Conservation (phyloP, 139 green algal genomes). For the Tetradesmus obliquus region DNA sequence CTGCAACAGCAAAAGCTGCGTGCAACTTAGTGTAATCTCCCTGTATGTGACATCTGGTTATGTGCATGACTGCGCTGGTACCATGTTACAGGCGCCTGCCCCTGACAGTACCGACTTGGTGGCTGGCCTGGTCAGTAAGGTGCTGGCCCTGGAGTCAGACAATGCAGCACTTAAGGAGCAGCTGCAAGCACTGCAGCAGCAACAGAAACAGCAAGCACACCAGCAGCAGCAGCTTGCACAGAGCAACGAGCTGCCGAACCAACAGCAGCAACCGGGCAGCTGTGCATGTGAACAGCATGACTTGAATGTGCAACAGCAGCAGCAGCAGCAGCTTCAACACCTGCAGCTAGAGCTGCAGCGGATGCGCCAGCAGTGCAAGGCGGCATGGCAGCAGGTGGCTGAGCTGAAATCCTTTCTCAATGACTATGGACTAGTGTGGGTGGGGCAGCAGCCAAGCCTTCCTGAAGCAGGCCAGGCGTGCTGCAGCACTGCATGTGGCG, state of each 20-base stretch:
- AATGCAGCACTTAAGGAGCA: not conserved
- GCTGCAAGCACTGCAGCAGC: not conserved
- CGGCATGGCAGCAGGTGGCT: slow-evolving; percentile 47
- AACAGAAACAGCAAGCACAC: not conserved
- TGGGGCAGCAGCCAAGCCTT: slow-evolving; percentile 40
- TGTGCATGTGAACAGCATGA: not conserved
- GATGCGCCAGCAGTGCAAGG: slow-evolving; percentile 32
- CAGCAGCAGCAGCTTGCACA: not conserved
- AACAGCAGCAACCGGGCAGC: not conserved
- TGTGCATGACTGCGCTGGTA: no score
- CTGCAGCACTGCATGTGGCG: not conserved
- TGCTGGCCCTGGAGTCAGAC: not conserved
- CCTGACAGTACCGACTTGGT: not conserved
- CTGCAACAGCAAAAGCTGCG: no score
- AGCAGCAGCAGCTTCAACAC: slow-evolving; percentile 5
- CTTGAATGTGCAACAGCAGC: not conserved
- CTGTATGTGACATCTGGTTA: no score
- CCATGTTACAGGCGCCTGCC: not conserved
- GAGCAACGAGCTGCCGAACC: not conserved
- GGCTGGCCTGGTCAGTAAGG: not conserved
- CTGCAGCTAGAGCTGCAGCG: slow-evolving; percentile 3
- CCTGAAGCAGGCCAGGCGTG: not conserved
- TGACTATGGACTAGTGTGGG: slow-evolving; percentile 74
- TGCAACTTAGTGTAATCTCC: no score
- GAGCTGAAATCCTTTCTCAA: slow-evolving; percentile 73